phyloP scores from a whole-genome alignment of 164 flowering plant genomes.

The Tetracentron sinense region DNA sequence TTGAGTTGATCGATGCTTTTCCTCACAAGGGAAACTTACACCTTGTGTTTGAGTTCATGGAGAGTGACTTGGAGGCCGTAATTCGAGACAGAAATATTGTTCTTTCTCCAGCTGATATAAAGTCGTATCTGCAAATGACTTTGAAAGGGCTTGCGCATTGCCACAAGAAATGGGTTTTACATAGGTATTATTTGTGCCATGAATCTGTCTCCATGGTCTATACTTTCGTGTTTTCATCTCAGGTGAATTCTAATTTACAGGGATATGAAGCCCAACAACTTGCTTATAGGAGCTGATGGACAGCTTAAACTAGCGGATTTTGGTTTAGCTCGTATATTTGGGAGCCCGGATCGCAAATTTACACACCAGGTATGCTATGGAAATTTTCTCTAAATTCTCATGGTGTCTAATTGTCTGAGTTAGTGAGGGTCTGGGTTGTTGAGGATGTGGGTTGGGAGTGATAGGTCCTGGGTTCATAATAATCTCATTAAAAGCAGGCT shows the following conservation, averaged over 20 bases:
- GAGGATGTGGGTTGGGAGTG: no score
- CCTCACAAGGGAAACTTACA: conserved; percentile 96
- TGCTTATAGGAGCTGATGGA: conserved; percentile 81
- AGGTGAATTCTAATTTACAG: conserved; percentile 32
- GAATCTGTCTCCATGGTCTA: not conserved
- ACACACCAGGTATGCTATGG: conserved; percentile 71
- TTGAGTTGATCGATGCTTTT: conserved; percentile 88
- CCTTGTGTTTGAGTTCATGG: conserved; percentile 97
- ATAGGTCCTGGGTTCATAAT: not conserved
- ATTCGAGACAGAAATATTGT: conserved; percentile 88
- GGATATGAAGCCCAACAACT: conserved; percentile 99
- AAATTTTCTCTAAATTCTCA: not conserved
- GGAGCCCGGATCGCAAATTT: conserved; percentile 89
- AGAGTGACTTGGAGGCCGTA: conserved; percentile 94
- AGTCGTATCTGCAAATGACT: conserved; percentile 92
- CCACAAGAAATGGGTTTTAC: conserved; percentile 96
- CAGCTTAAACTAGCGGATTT: conserved; percentile 94
- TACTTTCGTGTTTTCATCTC: conserved; percentile 7
- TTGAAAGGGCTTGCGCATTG: conserved; percentile 87
- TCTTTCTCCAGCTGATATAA: conserved; percentile 87
- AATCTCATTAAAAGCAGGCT: no score
- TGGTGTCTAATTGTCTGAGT: not conserved
- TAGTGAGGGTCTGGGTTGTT: not conserved
- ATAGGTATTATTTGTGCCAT: conserved; percentile 47
- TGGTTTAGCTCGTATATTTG: conserved; percentile 94